Percentiles rank a stretch among this genome's conserved stretches.
Conservation (phyloP, 148 eudicot genomes). For the Silene latifolia region DNA sequence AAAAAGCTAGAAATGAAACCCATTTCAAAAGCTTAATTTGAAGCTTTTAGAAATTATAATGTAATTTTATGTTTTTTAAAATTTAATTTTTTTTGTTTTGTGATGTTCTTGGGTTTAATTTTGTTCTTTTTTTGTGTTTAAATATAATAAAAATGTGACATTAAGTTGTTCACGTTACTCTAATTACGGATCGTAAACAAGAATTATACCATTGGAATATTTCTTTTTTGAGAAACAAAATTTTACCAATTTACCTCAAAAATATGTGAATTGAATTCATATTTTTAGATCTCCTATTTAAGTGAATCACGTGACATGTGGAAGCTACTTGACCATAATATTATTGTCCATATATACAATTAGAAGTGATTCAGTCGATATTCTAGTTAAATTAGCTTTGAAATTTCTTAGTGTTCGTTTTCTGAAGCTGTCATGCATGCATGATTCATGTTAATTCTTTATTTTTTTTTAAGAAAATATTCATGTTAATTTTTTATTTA, state of each 20-base stretch:
- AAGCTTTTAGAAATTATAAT: slow-evolving; percentile 15
- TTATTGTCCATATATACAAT: too few species aligned
- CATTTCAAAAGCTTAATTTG: slow-evolving; percentile 21
- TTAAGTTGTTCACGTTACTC: background rate
- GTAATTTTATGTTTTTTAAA: background rate
- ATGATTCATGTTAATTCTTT: too few species aligned
- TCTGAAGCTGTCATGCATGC: too few species aligned
- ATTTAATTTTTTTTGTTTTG: background rate
- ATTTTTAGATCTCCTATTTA: background rate
- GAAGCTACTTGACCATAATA: too few species aligned
- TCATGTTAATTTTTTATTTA: too few species aligned
- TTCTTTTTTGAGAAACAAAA: too few species aligned
- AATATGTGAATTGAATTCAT: background rate
- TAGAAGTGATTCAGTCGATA: too few species aligned
- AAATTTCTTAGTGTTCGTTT: too few species aligned
- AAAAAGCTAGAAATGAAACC: slow-evolving; percentile 26
- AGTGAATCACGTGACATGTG: slow-evolving; percentile 5
- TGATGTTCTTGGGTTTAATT: background rate
- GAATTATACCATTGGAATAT: background rate
- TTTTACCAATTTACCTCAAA: background rate
- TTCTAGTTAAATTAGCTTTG: too few species aligned
- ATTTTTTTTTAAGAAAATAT: too few species aligned
- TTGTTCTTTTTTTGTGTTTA: background rate
- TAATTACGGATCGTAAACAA: background rate
- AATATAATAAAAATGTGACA: background rate